A percentile compares a stretch with the other conserved stretches of the same genome.
Conservation (phyloP, 768 basidiomycete genomes). For the Panellus pusillus region DNA sequence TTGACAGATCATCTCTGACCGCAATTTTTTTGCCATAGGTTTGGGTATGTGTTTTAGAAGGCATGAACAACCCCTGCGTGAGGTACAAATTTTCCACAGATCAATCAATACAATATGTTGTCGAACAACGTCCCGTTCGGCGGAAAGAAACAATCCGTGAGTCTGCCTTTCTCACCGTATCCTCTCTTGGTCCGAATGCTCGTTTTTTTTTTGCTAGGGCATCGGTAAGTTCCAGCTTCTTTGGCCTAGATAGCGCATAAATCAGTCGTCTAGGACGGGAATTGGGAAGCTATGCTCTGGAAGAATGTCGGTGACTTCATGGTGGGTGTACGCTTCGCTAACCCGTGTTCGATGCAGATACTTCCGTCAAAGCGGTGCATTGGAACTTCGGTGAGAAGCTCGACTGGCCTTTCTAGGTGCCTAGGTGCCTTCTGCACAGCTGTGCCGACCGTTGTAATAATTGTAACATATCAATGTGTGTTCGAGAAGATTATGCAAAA, state of each 20-base stretch:
- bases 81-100: neutral
- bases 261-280: conserved; percentile 63
- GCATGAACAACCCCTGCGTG: neutral
- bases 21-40: conserved; percentile 44
- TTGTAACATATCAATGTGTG: conserved; percentile 4
- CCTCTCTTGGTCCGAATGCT: neutral
- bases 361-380: conserved; percentile 77
- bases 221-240: conserved; percentile 4
- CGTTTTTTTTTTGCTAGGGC: conserved; percentile 5
- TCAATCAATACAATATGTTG: conserved; percentile 85
- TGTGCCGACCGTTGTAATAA: neutral
- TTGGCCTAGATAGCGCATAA: neutral
- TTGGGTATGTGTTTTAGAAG: conserved; percentile 47
- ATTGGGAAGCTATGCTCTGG: conserved; percentile 80
- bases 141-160: conserved; percentile 90
- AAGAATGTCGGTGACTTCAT: conserved; percentile 61
- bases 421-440: conserved; percentile 27
- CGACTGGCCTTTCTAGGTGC: conserved; percentile 67
- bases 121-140: conserved; percentile 93
- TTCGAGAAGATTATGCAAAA: conserved; percentile 1
- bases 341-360: conserved; percentile 50
- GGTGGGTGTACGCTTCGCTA: conserved; percentile 23
- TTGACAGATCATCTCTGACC: conserved; percentile 17
- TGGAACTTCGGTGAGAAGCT: conserved; percentile 86
- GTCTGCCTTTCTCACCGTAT: conserved; percentile 19